These are phyloP conservation scores for Amesomyces nigricolor DNA, from an alignment of 2,329 filamentous ascomycete genomes.

Conservation along the genomic window DNA sequence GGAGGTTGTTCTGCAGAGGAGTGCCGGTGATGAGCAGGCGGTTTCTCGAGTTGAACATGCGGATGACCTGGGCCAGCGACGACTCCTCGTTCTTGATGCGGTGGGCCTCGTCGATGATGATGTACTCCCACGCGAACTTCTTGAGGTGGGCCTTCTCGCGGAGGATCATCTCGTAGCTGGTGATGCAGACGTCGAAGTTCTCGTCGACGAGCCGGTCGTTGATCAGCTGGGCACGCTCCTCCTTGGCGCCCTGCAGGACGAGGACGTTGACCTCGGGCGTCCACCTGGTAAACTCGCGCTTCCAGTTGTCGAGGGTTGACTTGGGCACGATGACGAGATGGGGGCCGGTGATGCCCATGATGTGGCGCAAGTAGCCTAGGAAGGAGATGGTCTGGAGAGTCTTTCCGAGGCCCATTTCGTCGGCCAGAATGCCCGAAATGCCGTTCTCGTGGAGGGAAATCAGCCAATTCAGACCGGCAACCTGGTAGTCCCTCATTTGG, in stretches of 20 bases:
- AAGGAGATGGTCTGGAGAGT: slow-evolving; percentile 97
- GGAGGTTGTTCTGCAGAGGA: slow-evolving; percentile 93
- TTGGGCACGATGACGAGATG: slow-evolving; percentile 92
- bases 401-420: slow-evolving; percentile 98
- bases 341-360: slow-evolving; percentile 82
- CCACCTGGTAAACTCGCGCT: slow-evolving; percentile 88
- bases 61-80: slow-evolving; percentile 91
- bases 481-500: slow-evolving; percentile 91
- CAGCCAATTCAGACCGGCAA: slow-evolving; percentile 94
- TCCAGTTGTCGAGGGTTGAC: slow-evolving; percentile 97
- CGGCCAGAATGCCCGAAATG: slow-evolving; percentile 94
- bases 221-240: slow-evolving; percentile 83
- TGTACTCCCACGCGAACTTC: slow-evolving; percentile 99
- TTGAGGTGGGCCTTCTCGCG: slow-evolving; percentile 91
- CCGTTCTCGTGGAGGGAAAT: slow-evolving; percentile 97
- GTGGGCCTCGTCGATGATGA: slow-evolving; percentile 96
- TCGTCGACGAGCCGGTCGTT: slow-evolving; percentile 87
- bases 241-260: slow-evolving; percentile 90
- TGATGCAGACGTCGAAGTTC: slow-evolving; percentile 96
- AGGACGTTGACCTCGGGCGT: slow-evolving; percentile 93
- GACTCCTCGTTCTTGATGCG: slow-evolving; percentile 99
- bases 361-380: slow-evolving; percentile 86
- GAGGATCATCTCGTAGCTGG: slow-evolving; percentile 98
- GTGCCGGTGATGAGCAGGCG: slow-evolving; percentile 94
- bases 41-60: slow-evolving; percentile 92